Percentiles rank a stretch among this genome's conserved stretches.
phyloP scores from a whole-genome alignment of 306 rosid species.

The Glycine tomentella region DNA sequence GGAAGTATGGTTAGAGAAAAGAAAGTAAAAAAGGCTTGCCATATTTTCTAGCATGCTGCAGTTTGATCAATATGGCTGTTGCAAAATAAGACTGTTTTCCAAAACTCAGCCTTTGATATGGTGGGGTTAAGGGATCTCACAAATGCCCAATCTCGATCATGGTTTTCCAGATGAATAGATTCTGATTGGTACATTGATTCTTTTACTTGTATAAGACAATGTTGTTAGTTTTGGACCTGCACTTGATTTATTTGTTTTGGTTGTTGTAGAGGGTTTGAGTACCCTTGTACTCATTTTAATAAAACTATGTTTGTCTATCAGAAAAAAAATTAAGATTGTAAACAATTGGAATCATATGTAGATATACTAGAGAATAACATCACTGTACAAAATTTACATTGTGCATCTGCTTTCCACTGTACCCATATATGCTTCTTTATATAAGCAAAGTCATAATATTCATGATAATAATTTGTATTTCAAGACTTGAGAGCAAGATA shows the following conservation, averaged over 20 bases:
- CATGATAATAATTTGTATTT: too few species aligned
- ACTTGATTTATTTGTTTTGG: neutral
- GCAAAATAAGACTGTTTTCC: neutral
- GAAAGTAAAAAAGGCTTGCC: too few species aligned
- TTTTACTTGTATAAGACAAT: neutral
- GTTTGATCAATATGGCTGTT: neutral
- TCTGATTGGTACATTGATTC: neutral
- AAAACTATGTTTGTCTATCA: neutral
- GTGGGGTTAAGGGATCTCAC: neutral
- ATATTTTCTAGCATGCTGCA: neutral
- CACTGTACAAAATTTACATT: neutral
- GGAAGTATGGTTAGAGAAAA: too few species aligned
- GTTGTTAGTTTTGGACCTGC: neutral
- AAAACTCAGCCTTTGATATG: neutral
- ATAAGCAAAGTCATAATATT: neutral
- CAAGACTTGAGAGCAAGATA: too few species aligned
- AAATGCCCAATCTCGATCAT: neutral
- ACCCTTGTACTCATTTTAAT: neutral
- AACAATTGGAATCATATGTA: slow-evolving; percentile 10
- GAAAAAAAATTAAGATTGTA: neutral
- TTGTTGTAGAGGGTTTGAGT: neutral
- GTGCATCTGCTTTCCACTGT: neutral
- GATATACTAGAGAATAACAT: neutral
- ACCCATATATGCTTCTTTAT: neutral
- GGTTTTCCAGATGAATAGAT: neutral